These are phyloP conservation scores for Salix suchowensis DNA, from an alignment of 345 rosid genomes.

Conservation along the genomic window DNA sequence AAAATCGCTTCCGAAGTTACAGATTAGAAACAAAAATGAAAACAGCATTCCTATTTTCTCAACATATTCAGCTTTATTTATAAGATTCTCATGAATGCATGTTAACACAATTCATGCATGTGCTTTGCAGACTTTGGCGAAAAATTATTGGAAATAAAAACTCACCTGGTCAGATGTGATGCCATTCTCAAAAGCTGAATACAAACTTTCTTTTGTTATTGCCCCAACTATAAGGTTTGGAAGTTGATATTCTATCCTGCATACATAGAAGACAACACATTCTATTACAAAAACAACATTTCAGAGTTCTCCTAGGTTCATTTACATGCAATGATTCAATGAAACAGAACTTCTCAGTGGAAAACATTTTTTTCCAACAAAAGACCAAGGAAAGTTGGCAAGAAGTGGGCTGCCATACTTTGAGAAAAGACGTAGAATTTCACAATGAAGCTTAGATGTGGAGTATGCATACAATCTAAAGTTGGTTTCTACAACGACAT, in stretches of 20 bases:
- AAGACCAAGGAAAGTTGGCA: background rate
- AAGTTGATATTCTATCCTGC: constrained; percentile 91
- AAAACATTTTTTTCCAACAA: background rate
- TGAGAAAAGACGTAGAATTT: constrained; percentile 83
- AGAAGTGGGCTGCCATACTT: constrained; percentile 38
- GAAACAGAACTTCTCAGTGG: too few relatives aligned
- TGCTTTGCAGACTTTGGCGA: background rate
- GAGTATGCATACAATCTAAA: constrained; percentile 93
- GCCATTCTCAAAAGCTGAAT: constrained; percentile 86
- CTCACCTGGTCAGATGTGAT: constrained; percentile 80
- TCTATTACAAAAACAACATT: too few relatives aligned
- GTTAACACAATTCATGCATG: background rate
- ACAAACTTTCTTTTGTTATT: constrained; percentile 87
- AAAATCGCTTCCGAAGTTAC: background rate
- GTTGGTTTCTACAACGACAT: constrained; percentile 89
- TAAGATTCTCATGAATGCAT: background rate
- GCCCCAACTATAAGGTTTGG: constrained; percentile 91
- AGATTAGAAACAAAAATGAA: background rate
- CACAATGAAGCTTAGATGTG: constrained; percentile 86
- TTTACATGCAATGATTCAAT: too few relatives aligned
- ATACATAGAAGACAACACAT: constrained; percentile 4
- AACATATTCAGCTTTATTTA: background rate
- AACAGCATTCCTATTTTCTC: background rate
- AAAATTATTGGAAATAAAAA: constrained; percentile 6
- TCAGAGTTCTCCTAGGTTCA: too few relatives aligned